Evolutionary conservation across 2,329 filamentous ascomycete genomes (phyloP).

Genomic region (Ceratocystis albifundus): DNA sequence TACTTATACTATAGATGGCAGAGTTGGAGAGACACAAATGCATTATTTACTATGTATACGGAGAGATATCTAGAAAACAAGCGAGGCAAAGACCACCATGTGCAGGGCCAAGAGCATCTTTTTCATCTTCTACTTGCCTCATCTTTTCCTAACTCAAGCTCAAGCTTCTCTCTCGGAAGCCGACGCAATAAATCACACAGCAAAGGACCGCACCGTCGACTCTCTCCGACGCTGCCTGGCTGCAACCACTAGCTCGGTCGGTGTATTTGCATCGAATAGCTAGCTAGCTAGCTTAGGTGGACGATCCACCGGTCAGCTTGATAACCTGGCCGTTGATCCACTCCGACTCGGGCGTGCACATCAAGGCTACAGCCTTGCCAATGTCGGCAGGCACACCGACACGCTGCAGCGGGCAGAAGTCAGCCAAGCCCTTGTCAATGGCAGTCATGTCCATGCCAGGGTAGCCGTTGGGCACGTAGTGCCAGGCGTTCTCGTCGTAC

Average conservation of each 20-base stretch:
- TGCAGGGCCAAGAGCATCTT: neutral
- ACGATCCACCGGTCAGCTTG: constrained; percentile 32
- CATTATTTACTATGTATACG: neutral
- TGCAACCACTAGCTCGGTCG: neutral
- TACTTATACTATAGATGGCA: neutral
- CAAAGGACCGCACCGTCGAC: neutral
- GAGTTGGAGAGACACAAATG: neutral
- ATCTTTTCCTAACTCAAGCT: constrained; percentile 2
- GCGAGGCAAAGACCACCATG: neutral
- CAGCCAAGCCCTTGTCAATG: constrained; percentile 45
- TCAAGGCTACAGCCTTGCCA: constrained; percentile 44
- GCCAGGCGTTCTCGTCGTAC: constrained; percentile 60
- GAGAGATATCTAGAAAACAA: constrained; percentile 14
- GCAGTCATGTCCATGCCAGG: constrained; percentile 40
- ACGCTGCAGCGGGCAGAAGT: constrained; percentile 47
- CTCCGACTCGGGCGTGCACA: constrained; percentile 47
- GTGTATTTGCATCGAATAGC: neutral
- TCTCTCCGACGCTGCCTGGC: neutral
- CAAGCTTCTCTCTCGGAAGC: neutral
- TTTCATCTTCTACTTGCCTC: neutral
- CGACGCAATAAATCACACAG: neutral
- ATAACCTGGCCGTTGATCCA: constrained; percentile 48
- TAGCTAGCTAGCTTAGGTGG: constrained; percentile 27
- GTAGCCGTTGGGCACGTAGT: constrained; percentile 48
- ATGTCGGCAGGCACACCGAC: constrained; percentile 49